Evolutionary conservation across 495 filamentous ascomycete species (phyloP).

Genomic region (Lentithecium fluviatile): DNA sequence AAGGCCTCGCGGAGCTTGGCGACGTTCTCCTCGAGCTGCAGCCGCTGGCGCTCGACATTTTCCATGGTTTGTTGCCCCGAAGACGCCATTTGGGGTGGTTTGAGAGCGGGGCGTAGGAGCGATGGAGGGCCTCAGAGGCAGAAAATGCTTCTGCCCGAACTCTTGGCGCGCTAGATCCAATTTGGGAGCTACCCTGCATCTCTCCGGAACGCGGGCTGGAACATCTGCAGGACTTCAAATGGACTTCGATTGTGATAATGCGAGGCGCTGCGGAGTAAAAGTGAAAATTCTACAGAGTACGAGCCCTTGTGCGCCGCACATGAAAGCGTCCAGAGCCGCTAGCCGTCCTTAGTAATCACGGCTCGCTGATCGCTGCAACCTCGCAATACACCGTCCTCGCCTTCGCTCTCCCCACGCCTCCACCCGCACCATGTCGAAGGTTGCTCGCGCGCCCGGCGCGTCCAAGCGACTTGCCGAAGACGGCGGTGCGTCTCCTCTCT

Average conservation of each 20-base stretch:
- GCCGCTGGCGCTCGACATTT: conserved; percentile 69
- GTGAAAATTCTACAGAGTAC: no score
- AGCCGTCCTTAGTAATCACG: no score
- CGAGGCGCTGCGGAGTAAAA: no score
- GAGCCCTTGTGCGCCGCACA: no score
- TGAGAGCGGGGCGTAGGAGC: not conserved
- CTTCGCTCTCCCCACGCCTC: not conserved
- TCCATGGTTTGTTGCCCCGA: conserved; percentile 20
- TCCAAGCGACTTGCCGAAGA: conserved; percentile 32
- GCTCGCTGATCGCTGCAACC: no score
- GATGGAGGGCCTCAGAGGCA: not conserved
- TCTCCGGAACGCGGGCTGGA: no score
- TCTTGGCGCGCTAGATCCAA: not conserved
- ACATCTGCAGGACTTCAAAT: no score
- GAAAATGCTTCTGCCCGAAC: not conserved
- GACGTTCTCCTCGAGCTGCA: conserved; percentile 72
- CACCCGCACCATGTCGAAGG: conserved; percentile 30
- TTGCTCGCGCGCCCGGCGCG: conserved; percentile 21
- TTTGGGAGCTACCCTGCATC: not conserved
- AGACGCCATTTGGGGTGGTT: conserved; percentile 25
- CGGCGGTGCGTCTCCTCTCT: conserved; percentile 34
- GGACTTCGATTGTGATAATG: no score
- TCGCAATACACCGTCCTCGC: not conserved
- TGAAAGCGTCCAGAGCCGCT: no score
- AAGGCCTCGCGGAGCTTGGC: conserved; percentile 72